Evolutionary conservation across 441 rosid species (phyloP).

Genomic region (California macrophylla): DNA sequence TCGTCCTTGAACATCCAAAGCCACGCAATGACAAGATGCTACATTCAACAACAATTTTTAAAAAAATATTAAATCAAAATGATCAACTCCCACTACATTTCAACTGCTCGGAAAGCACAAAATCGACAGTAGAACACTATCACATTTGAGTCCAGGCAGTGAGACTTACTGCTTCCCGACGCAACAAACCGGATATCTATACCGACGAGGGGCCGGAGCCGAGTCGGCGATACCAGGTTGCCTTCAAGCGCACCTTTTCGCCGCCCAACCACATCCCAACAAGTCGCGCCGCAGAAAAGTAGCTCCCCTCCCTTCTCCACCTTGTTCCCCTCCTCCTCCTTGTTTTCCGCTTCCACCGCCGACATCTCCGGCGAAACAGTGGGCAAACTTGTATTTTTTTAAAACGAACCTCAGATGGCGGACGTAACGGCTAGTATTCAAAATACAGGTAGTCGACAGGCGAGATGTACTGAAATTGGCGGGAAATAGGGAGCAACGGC

Average conservation of each 20-base stretch:
- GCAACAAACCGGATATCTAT: conserved; percentile 67
- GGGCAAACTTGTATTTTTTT: conserved; percentile 4
- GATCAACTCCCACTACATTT: not conserved
- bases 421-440: conserved; percentile 48
- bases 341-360: conserved; percentile 39
- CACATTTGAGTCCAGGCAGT: not conserved
- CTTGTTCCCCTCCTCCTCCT: conserved; percentile 26
- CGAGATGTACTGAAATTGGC: conserved; percentile 37
- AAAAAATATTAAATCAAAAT: conserved; percentile 2
- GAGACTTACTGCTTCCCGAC: conserved; percentile 63
- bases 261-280: conserved; percentile 67
- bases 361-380: conserved; percentile 37
- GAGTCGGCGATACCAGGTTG: conserved; percentile 80
- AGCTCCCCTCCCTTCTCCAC: conserved; percentile 76
- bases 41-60: conserved; percentile 13
- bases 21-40: conserved; percentile 95
- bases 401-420: conserved; percentile 4
- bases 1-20: conserved; percentile 85
- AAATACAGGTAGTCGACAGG: conserved; percentile 25
- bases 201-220: conserved; percentile 79
- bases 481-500: conserved; percentile 58
- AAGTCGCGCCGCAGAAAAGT: conserved; percentile 77
- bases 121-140: not conserved
- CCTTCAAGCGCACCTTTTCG: conserved; percentile 53
- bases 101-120: not conserved